A percentile compares a stretch with the other conserved stretches of the same genome.
Evolutionary conservation across 352 stramenopile genomes (phyloP).

Genomic region (Globisporangium orthogonon): DNA sequence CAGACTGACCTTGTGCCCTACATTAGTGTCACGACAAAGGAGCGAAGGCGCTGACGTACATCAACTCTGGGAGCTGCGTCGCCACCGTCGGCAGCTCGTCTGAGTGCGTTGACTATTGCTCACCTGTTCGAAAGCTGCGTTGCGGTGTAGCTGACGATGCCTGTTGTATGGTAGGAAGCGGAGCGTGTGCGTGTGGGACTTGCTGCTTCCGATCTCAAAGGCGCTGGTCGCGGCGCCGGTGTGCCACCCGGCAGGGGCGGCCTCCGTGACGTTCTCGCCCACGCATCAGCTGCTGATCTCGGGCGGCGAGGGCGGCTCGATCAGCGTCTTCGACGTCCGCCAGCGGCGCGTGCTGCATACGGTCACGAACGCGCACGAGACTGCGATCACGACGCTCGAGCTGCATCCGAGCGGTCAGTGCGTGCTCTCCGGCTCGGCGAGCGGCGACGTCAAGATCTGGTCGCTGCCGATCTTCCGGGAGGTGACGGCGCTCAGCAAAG

Average conservation of each 20-base stretch:
- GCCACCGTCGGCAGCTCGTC: constrained; percentile 69
- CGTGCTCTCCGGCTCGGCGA: constrained; percentile 75
- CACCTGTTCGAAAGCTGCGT: constrained; percentile 5
- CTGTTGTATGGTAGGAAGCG: constrained; percentile 56
- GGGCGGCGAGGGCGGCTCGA: constrained; percentile 62
- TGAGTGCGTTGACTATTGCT: constrained; percentile 70
- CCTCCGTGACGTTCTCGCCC: constrained; percentile 70
- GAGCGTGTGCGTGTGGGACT: constrained; percentile 84
- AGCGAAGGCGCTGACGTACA: constrained; percentile 66
- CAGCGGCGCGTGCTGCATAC: constrained; percentile 84
- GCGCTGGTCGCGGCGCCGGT: constrained; percentile 56
- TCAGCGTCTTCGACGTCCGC: constrained; percentile 85
- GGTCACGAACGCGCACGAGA: constrained; percentile 80
- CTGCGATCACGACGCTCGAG: constrained; percentile 73
- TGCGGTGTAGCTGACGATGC: too few relatives aligned
- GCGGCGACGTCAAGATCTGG: constrained; percentile 87
- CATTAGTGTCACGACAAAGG: constrained; percentile 78
- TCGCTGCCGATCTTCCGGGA: constrained; percentile 82
- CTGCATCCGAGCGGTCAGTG: constrained; percentile 76
- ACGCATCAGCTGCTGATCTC: constrained; percentile 81
- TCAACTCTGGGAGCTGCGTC: constrained; percentile 75
- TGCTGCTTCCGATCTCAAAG: constrained; percentile 66
- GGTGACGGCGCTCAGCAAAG: constrained; percentile 60
- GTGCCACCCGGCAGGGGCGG: constrained; percentile 72
- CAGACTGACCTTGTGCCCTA: not conserved